A percentile compares a stretch with the other conserved stretches of the same genome.
These are phyloP conservation scores for Parascedosporium putredinis DNA, from an alignment of 2,329 filamentous ascomycete genomes.

Conservation along the genomic window DNA sequence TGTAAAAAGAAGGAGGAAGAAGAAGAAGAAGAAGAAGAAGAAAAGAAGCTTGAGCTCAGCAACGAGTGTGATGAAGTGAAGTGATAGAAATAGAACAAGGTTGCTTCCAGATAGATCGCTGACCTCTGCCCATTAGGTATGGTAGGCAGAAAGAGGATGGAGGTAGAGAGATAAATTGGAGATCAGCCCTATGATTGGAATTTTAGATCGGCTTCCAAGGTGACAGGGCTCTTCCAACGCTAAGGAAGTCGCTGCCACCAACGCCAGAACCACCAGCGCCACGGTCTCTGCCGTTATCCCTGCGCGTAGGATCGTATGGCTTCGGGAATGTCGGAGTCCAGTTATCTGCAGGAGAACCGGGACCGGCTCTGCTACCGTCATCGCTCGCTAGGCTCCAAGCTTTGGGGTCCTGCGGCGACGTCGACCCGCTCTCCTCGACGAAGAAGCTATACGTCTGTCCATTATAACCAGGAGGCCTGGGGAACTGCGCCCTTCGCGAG, in stretches of 20 bases:
- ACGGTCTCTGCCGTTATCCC: too few relatives aligned
- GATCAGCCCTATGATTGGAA: neutral
- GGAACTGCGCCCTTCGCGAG: slow-evolving; percentile 15
- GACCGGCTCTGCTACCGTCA: slow-evolving; percentile 10
- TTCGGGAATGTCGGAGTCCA: neutral
- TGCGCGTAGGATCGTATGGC: neutral
- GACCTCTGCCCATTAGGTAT: too few relatives aligned
- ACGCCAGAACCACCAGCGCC: neutral
- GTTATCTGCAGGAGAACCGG: neutral
- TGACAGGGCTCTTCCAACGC: slow-evolving; percentile 6
- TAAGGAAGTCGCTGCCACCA: neutral
- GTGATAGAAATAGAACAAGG: neutral
- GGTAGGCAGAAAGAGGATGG: neutral
- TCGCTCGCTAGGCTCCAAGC: slow-evolving; percentile 21
- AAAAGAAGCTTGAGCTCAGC: neutral
- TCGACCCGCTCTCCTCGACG: slow-evolving; percentile 15
- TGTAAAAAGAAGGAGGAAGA: neutral
- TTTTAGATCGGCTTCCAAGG: slow-evolving; percentile 6
- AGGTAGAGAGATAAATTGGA: neutral
- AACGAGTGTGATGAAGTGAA: neutral
- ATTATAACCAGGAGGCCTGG: slow-evolving; percentile 18
- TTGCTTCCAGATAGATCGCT: neutral
- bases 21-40: neutral
- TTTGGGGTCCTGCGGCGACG: slow-evolving; percentile 14
- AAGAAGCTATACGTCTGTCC: slow-evolving; percentile 17